Base-by-base conservation (phyloP, 1,139 yeast genomes). In the Saccharomyces hybrid region DNA sequence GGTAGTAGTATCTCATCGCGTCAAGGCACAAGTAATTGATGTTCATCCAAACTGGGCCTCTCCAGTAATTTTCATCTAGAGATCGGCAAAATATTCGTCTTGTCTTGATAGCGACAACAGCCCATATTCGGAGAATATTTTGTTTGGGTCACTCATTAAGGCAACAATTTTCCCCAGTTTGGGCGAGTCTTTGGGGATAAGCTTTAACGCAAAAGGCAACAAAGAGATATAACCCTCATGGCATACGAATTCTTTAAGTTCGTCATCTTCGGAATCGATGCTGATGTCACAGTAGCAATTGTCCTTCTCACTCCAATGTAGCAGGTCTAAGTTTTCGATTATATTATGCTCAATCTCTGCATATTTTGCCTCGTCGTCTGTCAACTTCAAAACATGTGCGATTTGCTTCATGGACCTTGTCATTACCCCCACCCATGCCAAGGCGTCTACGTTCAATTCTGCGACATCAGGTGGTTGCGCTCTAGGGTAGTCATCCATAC, bases 61-160 rank as follows among this genome's bases (percentile, higher is more conserved):
- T 79, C 99, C 99, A 93, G 73, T 93, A 93, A 69, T 93, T 85
- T 64, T 95, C 99, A 8, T 79, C n/a, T n/a, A n/a, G n/a, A n/a
- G n/a, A n/a, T n/a, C n/a, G n/a, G n/a, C 87, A 70, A 85, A 93
- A 57, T 68, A 73, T 29, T 74, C 74, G 64, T 88, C 93, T 7
- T 78, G 66, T 63, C 82, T 83, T 0, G 97, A 88, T 44, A 93
- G 74, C 1, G 96, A 87, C 60, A 96, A 76, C 49, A 95, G 75
- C 13, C 99, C 99, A 63, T 69, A 89, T 0, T 79, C 79, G 1
- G 91, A 74, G 88, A 95, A 91, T 53, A 95, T 71, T 63, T 84
- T 83, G 9, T 82, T 80, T 1, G 91, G 88, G 63, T 90, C 85
- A 1, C 80, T 67, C 51, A 93, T 77, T 52, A 82, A 67, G 27